A percentile compares a stretch with the other conserved stretches of the same genome.
Evolutionary conservation across 345 rosid species (phyloP).

Genomic region (Eucalyptus rudis): DNA sequence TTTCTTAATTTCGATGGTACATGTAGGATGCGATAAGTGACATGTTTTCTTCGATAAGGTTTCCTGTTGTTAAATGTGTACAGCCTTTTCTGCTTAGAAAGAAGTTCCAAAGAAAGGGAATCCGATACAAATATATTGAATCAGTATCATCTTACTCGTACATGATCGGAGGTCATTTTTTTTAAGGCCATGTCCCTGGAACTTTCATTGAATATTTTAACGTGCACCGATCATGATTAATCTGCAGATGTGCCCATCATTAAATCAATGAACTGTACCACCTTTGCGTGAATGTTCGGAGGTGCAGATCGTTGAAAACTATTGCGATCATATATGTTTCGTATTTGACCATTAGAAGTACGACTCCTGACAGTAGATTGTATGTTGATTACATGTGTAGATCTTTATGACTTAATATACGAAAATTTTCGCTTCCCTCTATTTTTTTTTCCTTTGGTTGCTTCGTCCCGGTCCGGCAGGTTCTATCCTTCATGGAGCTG

Average conservation of each 20-base stretch:
- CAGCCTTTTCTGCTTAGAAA: background rate
- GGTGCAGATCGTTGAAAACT: background rate
- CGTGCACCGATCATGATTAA: background rate
- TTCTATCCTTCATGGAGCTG: too few relatives aligned
- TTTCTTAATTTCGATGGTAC: too few relatives aligned
- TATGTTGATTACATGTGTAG: background rate
- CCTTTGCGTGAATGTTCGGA: background rate
- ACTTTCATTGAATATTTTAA: background rate
- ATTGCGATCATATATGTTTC: background rate
- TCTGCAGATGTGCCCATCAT: background rate
- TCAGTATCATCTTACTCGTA: background rate
- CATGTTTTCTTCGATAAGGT: background rate
- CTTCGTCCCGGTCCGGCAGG: too few relatives aligned
- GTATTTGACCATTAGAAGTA: too few relatives aligned
- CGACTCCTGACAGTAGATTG: rapidly evolving
- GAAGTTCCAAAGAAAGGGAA: background rate
- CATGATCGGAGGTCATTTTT: background rate
- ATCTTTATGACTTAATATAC: background rate
- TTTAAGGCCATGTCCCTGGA: background rate
- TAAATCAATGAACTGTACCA: background rate
- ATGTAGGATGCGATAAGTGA: background rate
- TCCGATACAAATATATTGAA: background rate
- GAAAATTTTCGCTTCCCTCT: background rate
- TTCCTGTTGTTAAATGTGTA: background rate
- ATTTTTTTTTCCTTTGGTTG: background rate